Percentiles rank a stretch among this genome's conserved stretches.
Evolutionary conservation across 805 yeast species (phyloP).

Genomic region (Pichia scutulata): DNA sequence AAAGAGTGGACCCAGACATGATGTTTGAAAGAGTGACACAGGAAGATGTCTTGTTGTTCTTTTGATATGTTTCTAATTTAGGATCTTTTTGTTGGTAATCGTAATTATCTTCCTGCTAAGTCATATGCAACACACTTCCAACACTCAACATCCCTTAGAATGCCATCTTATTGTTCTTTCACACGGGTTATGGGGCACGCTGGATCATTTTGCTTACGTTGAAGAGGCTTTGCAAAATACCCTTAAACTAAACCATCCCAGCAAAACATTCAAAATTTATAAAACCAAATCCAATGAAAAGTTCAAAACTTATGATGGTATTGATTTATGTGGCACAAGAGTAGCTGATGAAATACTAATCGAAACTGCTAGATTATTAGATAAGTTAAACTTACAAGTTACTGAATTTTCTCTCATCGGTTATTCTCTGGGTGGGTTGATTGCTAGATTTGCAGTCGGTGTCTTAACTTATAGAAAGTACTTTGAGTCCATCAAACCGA

Average conservation of each 20-base stretch:
- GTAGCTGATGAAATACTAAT: constrained; percentile 58
- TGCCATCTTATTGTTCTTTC: constrained; percentile 57
- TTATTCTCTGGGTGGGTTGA: constrained; percentile 83
- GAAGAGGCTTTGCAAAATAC: constrained; percentile 29
- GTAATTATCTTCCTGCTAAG: neutral
- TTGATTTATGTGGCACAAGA: constrained; percentile 75
- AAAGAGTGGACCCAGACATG: too few species aligned
- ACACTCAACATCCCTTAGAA: neutral
- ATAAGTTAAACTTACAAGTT: constrained; percentile 29
- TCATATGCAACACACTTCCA: neutral
- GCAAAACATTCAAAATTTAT: constrained; percentile 32
- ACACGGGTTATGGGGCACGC: constrained; percentile 67
- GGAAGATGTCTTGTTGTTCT: too few species aligned
- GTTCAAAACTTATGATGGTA: constrained; percentile 77
- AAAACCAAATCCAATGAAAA: constrained; percentile 58
- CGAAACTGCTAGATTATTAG: constrained; percentile 25
- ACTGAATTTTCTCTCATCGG: constrained; percentile 73
- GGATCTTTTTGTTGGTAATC: neutral
- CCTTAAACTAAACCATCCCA: constrained; percentile 14
- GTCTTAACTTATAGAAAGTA: constrained; percentile 45
- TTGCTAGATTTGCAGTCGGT: constrained; percentile 78
- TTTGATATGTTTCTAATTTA: too few species aligned
- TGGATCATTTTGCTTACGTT: constrained; percentile 58
- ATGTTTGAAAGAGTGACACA: too few species aligned
- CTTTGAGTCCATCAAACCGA: constrained; percentile 49